Evolutionary conservation across 495 filamentous ascomycete species (phyloP), one percentile per base, ranked within the genome.

Genomic region (Lophiotrema nucula): DNA sequence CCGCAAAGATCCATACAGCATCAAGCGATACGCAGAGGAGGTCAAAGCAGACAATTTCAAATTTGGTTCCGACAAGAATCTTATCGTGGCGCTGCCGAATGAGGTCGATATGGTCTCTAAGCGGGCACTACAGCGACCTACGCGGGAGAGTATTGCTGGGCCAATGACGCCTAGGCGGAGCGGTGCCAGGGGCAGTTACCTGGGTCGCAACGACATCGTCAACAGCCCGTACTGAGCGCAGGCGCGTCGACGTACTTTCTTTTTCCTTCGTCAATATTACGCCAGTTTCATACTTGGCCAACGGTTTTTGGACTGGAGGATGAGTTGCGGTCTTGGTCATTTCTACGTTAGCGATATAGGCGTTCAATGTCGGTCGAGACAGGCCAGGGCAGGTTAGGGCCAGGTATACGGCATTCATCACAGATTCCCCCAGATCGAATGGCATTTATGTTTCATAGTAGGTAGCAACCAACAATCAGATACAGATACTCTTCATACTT

Each of bases 31-130:
- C 68, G 80, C 79, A 3, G 93, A 98, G 71, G 88, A 93, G 49
- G 89, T 98, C 64, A 96, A 91, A 77, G 93, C 93, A n/a, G 95
- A 98, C 69, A 95, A 98, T 70, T 98, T 98, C 85, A 88, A 90
- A 62, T 98, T 92, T 65, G 92, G 92, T 26, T 89, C 84, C 12
- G 93, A 98, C 69, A 95, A 96, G 81, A 96, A 96, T 64, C 88
- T 98, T 59, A 96, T 98, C 67, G 92, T 98, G 19, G 93, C 93
- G 1, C 75, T 97, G 58, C 91, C 95, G 3, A 95, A 98, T 69
- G 92, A 96, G 73, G 92, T 98, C 60, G 92, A 97, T 71, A 97
- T 97, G 92, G 88, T 97, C 22, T 86, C 84, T 39, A 90, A 89
- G 72, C 79, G 84, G 59, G 83, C 81, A 61, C 83, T 98, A 69